Conservation (phyloP, 352 stramenopile genomes). For the Phytophthora rubi region DNA sequence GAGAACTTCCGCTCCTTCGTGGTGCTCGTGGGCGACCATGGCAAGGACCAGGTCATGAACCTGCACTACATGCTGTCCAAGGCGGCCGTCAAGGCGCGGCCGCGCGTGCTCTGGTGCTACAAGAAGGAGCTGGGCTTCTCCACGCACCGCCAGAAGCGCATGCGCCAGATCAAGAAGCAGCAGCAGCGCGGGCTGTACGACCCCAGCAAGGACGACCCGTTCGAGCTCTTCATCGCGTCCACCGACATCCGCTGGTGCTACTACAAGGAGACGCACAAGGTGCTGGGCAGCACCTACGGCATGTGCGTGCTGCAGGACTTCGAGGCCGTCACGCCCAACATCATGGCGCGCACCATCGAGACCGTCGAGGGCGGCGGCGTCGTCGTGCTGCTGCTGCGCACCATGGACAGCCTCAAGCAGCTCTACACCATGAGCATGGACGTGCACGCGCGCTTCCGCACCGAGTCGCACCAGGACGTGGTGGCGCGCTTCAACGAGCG, state of each 20-base stretch:
- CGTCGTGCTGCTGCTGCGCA: slow-evolving; percentile 97
- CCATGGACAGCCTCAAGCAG: slow-evolving; percentile 98
- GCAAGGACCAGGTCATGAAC: slow-evolving; percentile 99
- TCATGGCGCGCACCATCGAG: slow-evolving; percentile 99
- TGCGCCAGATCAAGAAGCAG: slow-evolving; percentile 96
- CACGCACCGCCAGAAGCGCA: slow-evolving; percentile 95
- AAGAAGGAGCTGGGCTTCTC: slow-evolving; percentile 99
- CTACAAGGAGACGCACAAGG: slow-evolving; percentile 99
- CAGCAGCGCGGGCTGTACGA: slow-evolving; percentile 94
- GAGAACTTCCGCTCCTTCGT: slow-evolving; percentile 97
- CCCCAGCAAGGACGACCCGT: slow-evolving; percentile 93
- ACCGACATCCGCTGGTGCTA: slow-evolving; percentile 99
- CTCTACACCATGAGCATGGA: slow-evolving; percentile 99
- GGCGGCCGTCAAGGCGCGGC: slow-evolving; percentile 93
- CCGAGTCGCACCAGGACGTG: slow-evolving; percentile 94
- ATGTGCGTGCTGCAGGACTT: slow-evolving; percentile 99
- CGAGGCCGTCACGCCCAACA: slow-evolving; percentile 98
- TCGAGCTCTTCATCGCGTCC: slow-evolving; percentile 99
- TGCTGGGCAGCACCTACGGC: slow-evolving; percentile 98
- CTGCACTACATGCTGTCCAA: slow-evolving; percentile 99
- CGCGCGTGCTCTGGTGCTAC: slow-evolving; percentile 99
- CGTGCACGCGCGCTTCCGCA: slow-evolving; percentile 91
- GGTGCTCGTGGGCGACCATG: slow-evolving; percentile 98
- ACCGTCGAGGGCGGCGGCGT: slow-evolving; percentile 98
- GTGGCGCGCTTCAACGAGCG: slow-evolving; percentile 99